Conservation (phyloP, 768 basidiomycete species). For the Chalciporus sphaerocephalus region DNA sequence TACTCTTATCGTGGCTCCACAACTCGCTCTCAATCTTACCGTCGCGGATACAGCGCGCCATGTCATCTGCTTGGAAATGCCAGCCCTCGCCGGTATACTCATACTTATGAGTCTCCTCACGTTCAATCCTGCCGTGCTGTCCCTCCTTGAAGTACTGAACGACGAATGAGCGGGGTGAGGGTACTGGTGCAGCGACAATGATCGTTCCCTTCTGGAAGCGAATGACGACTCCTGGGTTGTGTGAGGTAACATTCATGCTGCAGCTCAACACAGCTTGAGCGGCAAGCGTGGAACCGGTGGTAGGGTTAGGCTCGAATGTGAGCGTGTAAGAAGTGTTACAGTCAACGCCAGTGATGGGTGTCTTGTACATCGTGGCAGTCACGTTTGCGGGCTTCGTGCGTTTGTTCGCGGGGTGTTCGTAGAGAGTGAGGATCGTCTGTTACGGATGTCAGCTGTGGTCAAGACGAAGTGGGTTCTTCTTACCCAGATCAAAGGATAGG, state of each 20-base stretch:
- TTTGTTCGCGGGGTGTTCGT: slow-evolving; percentile 46
- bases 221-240: slow-evolving; percentile 33
- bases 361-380: slow-evolving; percentile 40
- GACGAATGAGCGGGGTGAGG: slow-evolving; percentile 18
- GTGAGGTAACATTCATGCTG: slow-evolving; percentile 33
- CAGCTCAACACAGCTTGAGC: slow-evolving; percentile 40
- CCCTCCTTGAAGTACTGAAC: slow-evolving; percentile 37
- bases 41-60: slow-evolving; percentile 37
- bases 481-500: slow-evolving; percentile 81
- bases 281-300: slow-evolving; percentile 26
- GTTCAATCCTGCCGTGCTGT: slow-evolving; percentile 27
- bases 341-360: slow-evolving; percentile 42
- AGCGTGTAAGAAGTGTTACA: slow-evolving; percentile 40
- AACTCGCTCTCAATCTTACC: slow-evolving; percentile 42
- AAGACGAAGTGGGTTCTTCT: slow-evolving; percentile 12
- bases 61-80: slow-evolving; percentile 52
- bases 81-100: slow-evolving; percentile 37
- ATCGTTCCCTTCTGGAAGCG: slow-evolving; percentile 44
- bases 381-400: slow-evolving; percentile 37
- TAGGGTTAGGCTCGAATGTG: slow-evolving; percentile 33
- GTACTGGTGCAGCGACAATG: slow-evolving; percentile 36
- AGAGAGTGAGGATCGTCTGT: slow-evolving; percentile 44
- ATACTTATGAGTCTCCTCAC: slow-evolving; percentile 34
- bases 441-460: background rate
- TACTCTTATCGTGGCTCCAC: slow-evolving; percentile 46